phyloP scores from a whole-genome alignment of 202 grass and related monocot genomes.

The Miscanthus sacchariflorus region DNA sequence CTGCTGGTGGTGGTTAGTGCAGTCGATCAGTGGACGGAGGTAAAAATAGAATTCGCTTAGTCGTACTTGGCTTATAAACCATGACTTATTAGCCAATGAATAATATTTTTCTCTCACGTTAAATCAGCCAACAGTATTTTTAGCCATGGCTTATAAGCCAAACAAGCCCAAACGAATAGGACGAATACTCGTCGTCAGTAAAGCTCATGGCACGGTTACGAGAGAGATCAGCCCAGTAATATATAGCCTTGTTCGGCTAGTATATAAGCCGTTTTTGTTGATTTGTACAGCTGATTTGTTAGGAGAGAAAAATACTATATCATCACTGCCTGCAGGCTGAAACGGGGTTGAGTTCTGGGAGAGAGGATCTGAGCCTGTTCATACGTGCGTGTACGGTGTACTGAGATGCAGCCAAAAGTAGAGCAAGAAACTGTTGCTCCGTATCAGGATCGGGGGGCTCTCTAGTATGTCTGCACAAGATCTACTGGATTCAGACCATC shows the following conservation, averaged over 20 bases:
- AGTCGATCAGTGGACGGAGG: not conserved
- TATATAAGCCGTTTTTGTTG: too few relatives aligned
- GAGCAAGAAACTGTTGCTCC: constrained; percentile 14
- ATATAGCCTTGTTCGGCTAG: not conserved
- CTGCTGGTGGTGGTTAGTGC: constrained; percentile 8
- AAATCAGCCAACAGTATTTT: too few relatives aligned
- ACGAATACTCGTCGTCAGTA: not conserved
- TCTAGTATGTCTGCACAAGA: constrained; percentile 6
- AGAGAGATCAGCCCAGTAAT: constrained; percentile 6
- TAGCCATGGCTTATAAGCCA: too few relatives aligned
- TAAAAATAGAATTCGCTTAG: constrained; percentile 32
- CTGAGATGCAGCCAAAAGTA: constrained; percentile 1
- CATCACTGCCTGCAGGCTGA: not conserved
- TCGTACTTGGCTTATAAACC: too few relatives aligned
- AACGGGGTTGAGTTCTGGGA: not conserved
- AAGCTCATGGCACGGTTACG: constrained; percentile 4
- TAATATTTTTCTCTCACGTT: too few relatives aligned
- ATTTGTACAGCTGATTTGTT: too few relatives aligned
- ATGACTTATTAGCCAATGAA: too few relatives aligned
- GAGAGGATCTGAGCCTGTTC: not conserved
- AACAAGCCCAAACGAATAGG: too few relatives aligned
- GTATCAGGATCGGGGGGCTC: not conserved
- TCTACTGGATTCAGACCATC: constrained; percentile 24
- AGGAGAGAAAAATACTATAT: too few relatives aligned
- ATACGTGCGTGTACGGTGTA: constrained; percentile 19